A percentile compares a stretch with the other conserved stretches of the same genome.
Conservation (phyloP, 2,329 filamentous ascomycete genomes). For the Curvularia eragrostidis region DNA sequence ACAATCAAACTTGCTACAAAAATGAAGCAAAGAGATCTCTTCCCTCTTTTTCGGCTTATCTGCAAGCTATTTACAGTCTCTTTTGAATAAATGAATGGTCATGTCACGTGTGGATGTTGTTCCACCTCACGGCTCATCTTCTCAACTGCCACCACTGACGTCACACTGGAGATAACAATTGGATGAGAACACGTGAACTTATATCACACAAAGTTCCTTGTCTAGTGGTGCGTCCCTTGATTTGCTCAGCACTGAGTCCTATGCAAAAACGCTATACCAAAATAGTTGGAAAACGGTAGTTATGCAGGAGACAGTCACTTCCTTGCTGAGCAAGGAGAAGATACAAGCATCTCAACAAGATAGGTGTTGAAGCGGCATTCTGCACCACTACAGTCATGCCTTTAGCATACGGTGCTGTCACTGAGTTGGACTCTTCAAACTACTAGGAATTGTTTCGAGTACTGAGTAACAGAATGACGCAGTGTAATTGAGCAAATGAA, state of each 20-base stretch:
- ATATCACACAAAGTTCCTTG: background rate
- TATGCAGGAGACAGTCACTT: background rate
- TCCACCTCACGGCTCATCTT: background rate
- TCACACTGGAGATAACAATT: background rate
- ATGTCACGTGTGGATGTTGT: background rate
- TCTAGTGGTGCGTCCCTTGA: background rate
- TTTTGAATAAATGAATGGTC: background rate
- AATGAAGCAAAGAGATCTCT: background rate
- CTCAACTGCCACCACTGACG: background rate
- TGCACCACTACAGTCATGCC: background rate
- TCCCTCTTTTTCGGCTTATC: no score
- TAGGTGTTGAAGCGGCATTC: background rate
- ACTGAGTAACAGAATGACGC: constrained; percentile 25
- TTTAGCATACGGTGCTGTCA: background rate
- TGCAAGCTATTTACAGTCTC: background rate
- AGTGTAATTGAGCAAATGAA: background rate
- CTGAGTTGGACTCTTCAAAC: background rate
- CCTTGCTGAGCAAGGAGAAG: background rate
- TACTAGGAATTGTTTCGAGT: constrained; percentile 52
- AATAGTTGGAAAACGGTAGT: background rate
- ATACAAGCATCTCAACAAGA: background rate
- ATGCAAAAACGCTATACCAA: background rate
- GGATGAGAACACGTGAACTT: background rate
- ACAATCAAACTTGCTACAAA: background rate
- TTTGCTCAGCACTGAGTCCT: background rate